These are phyloP conservation scores for Zasmidium cellare DNA, from an alignment of 2,329 filamentous ascomycete species.

Conservation along the genomic window DNA sequence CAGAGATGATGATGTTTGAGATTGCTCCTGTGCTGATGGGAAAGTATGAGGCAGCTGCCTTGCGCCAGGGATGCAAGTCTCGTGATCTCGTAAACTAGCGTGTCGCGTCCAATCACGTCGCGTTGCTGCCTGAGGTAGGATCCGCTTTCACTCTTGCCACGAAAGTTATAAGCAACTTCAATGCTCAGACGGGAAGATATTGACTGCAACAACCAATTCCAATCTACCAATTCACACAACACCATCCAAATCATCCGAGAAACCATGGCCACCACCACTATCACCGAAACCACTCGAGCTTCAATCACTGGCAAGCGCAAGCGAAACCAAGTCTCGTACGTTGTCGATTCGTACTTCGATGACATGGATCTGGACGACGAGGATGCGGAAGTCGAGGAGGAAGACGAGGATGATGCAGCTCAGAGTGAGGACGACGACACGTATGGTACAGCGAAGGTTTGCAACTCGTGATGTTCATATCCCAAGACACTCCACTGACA, in stretches of 20 bases:
- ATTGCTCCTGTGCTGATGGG: not conserved
- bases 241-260: not conserved
- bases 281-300: not conserved
- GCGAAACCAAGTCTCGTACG: slow-evolving; percentile 29
- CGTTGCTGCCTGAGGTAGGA: not conserved
- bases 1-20: not conserved
- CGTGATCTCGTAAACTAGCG: not conserved
- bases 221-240: not conserved
- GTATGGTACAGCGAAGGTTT: slow-evolving; percentile 22
- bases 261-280: not conserved
- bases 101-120: not conserved
- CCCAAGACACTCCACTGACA: not conserved
- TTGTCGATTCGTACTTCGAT: slow-evolving; percentile 24
- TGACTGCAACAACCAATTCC: not conserved
- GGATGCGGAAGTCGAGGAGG: not conserved
- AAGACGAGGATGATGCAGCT: not conserved
- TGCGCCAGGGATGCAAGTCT: not conserved
- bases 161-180: not conserved
- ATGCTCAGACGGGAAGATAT: not conserved
- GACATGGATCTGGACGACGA: slow-evolving; percentile 6
- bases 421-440: slow-evolving; percentile 7
- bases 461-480: not conserved
- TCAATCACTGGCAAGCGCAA: slow-evolving; percentile 28
- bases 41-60: not conserved
- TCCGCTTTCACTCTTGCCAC: not conserved